Conservation (phyloP, 306 rosid genomes). For the Benincasa hispida region DNA sequence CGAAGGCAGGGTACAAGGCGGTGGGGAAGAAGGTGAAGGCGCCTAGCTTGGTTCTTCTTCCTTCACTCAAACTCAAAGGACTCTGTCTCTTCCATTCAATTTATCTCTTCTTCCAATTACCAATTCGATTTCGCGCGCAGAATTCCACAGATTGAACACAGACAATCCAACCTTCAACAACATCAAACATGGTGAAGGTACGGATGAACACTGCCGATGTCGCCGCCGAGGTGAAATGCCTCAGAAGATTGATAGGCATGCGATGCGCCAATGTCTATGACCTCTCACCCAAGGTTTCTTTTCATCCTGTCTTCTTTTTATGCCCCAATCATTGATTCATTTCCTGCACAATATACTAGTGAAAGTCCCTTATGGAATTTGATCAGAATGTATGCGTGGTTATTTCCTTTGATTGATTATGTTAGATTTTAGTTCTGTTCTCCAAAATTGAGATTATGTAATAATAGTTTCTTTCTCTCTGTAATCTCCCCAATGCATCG, state of each 20-base stretch:
- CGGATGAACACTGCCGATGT: conserved; percentile 99
- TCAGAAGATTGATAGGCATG: conserved; percentile 80
- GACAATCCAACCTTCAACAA: not conserved
- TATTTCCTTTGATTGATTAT: too few relatives aligned
- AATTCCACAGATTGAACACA: not conserved
- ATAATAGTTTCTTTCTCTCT: not conserved
- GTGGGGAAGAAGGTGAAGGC: not conserved
- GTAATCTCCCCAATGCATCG: not conserved
- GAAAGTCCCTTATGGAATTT: not conserved
- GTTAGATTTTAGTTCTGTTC: not conserved
- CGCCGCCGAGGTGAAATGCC: conserved; percentile 93
- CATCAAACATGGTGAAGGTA: conserved; percentile 72
- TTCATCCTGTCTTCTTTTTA: not conserved
- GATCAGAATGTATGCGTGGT: not conserved
- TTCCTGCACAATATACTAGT: not conserved
- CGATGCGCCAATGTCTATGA: conserved; percentile 96
- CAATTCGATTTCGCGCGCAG: conserved; percentile 7
- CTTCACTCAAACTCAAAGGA: not conserved
- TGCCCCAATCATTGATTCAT: not conserved
- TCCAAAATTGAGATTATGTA: not conserved
- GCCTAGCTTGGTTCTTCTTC: not conserved
- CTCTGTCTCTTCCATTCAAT: not conserved
- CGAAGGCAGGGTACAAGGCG: not conserved
- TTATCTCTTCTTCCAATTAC: not conserved
- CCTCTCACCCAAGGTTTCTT: conserved; percentile 74